Conservation (phyloP, 2,329 filamentous ascomycete species). For the Xylariaceae sp. region DNA sequence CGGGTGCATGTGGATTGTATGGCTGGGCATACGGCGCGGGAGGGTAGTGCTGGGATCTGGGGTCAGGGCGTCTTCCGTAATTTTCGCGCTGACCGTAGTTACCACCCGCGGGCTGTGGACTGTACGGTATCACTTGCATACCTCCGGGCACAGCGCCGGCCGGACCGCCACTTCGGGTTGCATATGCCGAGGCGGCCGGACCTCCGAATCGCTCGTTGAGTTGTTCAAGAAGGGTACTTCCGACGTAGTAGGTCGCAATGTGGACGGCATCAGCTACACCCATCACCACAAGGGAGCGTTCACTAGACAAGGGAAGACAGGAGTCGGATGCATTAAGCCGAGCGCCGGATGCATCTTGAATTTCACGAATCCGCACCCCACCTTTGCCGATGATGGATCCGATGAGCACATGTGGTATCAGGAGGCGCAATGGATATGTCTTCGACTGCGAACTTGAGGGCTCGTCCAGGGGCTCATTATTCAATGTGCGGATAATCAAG, state of each 20-base stretch:
- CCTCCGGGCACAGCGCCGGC: constrained; percentile 92
- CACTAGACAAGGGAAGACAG: constrained; percentile 88
- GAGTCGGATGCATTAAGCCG: constrained; percentile 95
- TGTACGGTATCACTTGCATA: constrained; percentile 99
- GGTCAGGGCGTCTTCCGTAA: constrained; percentile 69
- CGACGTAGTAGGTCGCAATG: constrained; percentile 98
- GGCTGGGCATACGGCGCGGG: constrained; percentile 72
- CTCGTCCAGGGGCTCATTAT: constrained; percentile 88
- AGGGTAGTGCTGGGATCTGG: constrained; percentile 70
- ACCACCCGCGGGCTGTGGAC: constrained; percentile 85
- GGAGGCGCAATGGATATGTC: constrained; percentile 90
- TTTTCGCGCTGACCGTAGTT: constrained; percentile 90
- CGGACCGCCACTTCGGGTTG: constrained; percentile 87
- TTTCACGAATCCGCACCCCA: constrained; percentile 92
- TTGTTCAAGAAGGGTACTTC: constrained; percentile 95
- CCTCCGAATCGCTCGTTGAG: constrained; percentile 95
- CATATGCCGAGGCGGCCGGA: constrained; percentile 94
- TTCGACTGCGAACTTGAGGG: constrained; percentile 91
- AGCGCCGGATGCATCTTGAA: constrained; percentile 94
- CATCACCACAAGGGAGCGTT: constrained; percentile 95
- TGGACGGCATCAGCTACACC: constrained; percentile 97
- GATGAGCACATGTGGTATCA: constrained; percentile 95
- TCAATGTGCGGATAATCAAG: constrained; percentile 94
- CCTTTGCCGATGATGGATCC: constrained; percentile 98
- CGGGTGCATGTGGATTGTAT: constrained; percentile 61